phyloP scores from a whole-genome alignment of 2,329 filamentous ascomycete genomes.

The Penicillium nordicum region DNA sequence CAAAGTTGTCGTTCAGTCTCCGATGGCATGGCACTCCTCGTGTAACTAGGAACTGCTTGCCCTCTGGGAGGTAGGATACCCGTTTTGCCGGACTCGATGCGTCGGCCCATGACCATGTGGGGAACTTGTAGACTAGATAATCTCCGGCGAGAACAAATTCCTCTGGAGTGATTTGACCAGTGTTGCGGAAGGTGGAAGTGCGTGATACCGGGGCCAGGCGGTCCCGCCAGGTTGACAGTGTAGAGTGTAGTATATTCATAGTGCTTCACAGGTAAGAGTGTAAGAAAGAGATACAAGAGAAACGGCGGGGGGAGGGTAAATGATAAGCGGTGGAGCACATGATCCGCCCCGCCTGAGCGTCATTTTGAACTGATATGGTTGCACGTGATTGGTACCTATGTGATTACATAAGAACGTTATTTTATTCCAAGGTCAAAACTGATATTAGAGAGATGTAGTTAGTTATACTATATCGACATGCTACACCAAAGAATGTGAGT shows the following conservation, averaged over 20 bases:
- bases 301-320: conserved; percentile 8
- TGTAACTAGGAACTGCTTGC: conserved; percentile 94
- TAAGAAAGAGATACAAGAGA: not conserved
- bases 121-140: conserved; percentile 98
- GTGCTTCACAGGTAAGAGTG: conserved; percentile 15
- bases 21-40: conserved; percentile 91
- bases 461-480: too few species aligned
- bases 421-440: not conserved
- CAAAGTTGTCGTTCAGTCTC: conserved; percentile 88
- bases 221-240: conserved; percentile 87
- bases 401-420: not conserved
- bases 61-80: conserved; percentile 74
- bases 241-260: conserved; percentile 92
- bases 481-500: too few species aligned
- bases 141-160: conserved; percentile 95
- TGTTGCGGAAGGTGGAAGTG: conserved; percentile 88
- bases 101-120: conserved; percentile 94
- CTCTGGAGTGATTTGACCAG: conserved; percentile 93
- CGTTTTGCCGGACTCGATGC: conserved; percentile 77
- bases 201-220: conserved; percentile 84
- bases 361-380: not conserved
- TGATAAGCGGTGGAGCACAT: conserved; percentile 31
- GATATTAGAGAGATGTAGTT: too few species aligned
- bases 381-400: not conserved
- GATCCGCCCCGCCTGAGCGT: conserved; percentile 26